These are phyloP conservation scores for Aspergillus tubingensis DNA, from an alignment of 2,329 filamentous ascomycete species.

Conservation along the genomic window DNA sequence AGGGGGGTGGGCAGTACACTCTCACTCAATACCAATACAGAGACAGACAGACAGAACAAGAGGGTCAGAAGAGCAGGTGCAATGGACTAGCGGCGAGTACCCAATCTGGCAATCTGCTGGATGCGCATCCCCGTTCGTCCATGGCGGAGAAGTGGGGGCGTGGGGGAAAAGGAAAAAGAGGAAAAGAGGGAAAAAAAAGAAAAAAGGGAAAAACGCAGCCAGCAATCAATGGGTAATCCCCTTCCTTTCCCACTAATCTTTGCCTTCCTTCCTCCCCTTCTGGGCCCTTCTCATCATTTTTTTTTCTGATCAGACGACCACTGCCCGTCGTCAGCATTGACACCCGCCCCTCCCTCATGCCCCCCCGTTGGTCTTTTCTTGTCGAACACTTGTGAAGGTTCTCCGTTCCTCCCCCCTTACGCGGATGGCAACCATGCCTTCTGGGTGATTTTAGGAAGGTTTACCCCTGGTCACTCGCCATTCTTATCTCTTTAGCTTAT, in stretches of 20 bases:
- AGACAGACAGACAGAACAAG: background rate
- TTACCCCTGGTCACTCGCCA: constrained; percentile 14
- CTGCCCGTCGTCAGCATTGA: constrained; percentile 19
- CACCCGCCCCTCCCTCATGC: constrained; percentile 19
- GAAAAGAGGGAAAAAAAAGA: background rate
- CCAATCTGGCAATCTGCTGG: constrained; percentile 7
- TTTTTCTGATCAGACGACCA: constrained; percentile 30
- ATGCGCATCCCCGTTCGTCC: constrained; percentile 17
- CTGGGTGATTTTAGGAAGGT: constrained; percentile 8
- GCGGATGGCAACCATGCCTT: background rate
- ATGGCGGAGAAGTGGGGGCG: constrained; percentile 32
- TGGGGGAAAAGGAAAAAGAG: constrained; percentile 19
- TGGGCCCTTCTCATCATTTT: constrained; percentile 16
- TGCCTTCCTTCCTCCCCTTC: constrained; percentile 11
- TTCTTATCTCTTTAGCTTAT: constrained; percentile 8
- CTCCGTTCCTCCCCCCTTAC: constrained; percentile 3
- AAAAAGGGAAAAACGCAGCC: background rate
- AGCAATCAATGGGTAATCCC: constrained; percentile 7
- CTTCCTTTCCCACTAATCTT: background rate
- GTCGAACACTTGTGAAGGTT: constrained; percentile 1
- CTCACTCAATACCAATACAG: background rate
- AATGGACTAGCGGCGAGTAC: constrained; percentile 7
- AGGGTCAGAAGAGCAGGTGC: background rate
- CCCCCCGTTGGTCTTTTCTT: constrained; percentile 11
- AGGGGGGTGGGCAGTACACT: background rate